Conservation (phyloP, 2,329 filamentous ascomycete species). For the Penicillium rolfsii region DNA sequence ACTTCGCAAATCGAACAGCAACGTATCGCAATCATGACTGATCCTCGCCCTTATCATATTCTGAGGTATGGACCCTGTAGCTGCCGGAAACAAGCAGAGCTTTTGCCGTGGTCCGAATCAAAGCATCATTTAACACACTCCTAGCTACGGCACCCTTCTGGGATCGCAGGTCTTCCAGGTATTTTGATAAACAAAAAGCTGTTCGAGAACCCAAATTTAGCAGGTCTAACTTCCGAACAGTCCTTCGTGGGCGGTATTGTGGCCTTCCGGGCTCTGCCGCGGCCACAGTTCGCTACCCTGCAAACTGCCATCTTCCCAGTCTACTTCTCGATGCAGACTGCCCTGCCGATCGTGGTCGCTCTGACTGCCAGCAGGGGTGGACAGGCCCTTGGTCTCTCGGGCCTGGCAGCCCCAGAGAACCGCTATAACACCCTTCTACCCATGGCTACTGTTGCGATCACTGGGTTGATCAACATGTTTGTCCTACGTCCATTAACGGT, state of each 20-base stretch:
- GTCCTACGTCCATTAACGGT: slow-evolving; percentile 76
- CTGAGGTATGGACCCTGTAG: slow-evolving; percentile 31
- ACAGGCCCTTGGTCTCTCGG: slow-evolving; percentile 33
- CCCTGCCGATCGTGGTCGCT: slow-evolving; percentile 71
- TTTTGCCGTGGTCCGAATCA: background rate
- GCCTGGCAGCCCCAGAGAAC: slow-evolving; percentile 58
- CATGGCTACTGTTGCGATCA: slow-evolving; percentile 69
- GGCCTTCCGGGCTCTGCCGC: slow-evolving; percentile 74
- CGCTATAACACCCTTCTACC: slow-evolving; percentile 68
- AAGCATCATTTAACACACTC: slow-evolving; percentile 12
- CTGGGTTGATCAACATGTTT: slow-evolving; percentile 70
- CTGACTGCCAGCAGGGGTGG: slow-evolving; percentile 74
- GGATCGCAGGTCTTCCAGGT: slow-evolving; percentile 87
- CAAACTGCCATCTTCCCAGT: slow-evolving; percentile 77
- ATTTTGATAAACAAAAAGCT: slow-evolving; percentile 26
- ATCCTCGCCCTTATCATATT: slow-evolving; percentile 41
- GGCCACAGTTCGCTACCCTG: slow-evolving; percentile 77
- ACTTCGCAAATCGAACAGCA: background rate
- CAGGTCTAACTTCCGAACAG: slow-evolving; percentile 43
- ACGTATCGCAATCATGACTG: slow-evolving; percentile 30
- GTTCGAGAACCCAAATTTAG: background rate
- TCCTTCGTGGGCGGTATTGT: slow-evolving; percentile 75
- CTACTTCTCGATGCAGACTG: slow-evolving; percentile 85
- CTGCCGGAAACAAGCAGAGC: background rate
- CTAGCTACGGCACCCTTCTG: slow-evolving; percentile 82